Conservation (phyloP, 2,329 filamentous ascomycete genomes). For the Fusarium guadeloupense region DNA sequence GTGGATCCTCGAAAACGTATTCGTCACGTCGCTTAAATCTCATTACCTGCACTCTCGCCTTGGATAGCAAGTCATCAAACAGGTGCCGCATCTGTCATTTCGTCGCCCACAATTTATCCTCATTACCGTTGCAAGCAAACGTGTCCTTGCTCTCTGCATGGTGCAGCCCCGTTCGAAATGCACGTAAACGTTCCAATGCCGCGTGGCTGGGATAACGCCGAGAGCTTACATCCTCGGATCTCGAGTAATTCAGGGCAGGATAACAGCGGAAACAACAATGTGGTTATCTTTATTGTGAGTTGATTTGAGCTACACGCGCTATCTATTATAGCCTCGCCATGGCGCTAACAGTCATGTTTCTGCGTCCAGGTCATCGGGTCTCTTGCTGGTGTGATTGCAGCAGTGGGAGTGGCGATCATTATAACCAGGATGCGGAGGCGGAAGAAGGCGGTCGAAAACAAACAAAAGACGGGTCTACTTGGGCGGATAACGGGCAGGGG, state of each 20-base stretch:
- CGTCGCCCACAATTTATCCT: neutral
- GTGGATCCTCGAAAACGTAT: neutral
- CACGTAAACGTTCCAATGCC: constrained; percentile 33
- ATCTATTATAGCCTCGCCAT: neutral
- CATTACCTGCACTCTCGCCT: constrained; percentile 10
- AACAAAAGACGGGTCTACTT: constrained; percentile 38
- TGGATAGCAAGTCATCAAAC: constrained; percentile 9
- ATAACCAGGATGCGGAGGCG: constrained; percentile 32
- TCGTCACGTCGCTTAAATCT: constrained; percentile 1
- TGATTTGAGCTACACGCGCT: neutral
- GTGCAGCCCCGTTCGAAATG: constrained; percentile 32
- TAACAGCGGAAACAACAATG: constrained; percentile 20
- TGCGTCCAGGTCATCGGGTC: constrained; percentile 32
- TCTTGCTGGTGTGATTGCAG: constrained; percentile 17
- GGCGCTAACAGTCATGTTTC: constrained; percentile 4
- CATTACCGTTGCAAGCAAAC: constrained; percentile 7
- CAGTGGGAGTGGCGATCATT: constrained; percentile 1
- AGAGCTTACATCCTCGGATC: constrained; percentile 12
- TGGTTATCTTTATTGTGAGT: constrained; percentile 40
- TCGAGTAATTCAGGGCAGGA: neutral
- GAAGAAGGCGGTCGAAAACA: constrained; percentile 6
- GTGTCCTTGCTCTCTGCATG: constrained; percentile 25
- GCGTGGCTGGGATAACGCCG: constrained; percentile 33
- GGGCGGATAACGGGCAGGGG: constrained; percentile 28
- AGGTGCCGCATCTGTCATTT: constrained; percentile 5